Percentiles rank a stretch among this genome's conserved stretches.
Conservation (phyloP, 192 early-diverging fungal species). For the Coemansia sp. region DNA sequence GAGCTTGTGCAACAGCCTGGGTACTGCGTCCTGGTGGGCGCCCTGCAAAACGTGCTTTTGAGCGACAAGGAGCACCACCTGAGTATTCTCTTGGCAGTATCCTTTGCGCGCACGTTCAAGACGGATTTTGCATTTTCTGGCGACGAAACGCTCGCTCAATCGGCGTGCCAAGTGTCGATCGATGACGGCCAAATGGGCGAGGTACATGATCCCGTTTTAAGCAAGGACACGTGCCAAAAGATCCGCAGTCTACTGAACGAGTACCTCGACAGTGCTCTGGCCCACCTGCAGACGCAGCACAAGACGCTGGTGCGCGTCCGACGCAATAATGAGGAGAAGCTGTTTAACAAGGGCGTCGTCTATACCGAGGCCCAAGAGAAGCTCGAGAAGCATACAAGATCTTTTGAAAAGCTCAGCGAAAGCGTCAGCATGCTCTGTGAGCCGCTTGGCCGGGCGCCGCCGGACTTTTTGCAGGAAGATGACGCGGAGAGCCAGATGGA, state of each 20-base stretch:
- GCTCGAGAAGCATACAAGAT: constrained; percentile 23
- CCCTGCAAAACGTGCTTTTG: constrained; percentile 43
- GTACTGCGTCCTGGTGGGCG: constrained; percentile 40
- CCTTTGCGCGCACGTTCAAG: constrained; percentile 33
- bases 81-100: constrained; percentile 28
- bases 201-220: constrained; percentile 22
- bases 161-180: constrained; percentile 6
- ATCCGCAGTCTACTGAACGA: constrained; percentile 26
- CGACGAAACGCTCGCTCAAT: constrained; percentile 6
- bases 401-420: constrained; percentile 31
- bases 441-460: constrained; percentile 70
- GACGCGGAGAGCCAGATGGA: constrained; percentile 36
- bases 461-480: constrained; percentile 75
- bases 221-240: constrained; percentile 19
- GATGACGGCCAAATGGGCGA: no score
- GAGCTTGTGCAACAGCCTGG: constrained; percentile 49
- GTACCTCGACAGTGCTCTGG: constrained; percentile 39
- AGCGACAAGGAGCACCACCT: constrained; percentile 45
- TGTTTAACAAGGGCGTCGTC: constrained; percentile 70
- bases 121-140: constrained; percentile 24
- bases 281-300: constrained; percentile 37
- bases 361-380: constrained; percentile 36
- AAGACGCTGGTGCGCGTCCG: constrained; percentile 70
- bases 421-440: constrained; percentile 61
- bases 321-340: constrained; percentile 71